Base-by-base conservation (phyloP, 1,284 basidiomycete species). In the Rhizoctonia solani region DNA sequence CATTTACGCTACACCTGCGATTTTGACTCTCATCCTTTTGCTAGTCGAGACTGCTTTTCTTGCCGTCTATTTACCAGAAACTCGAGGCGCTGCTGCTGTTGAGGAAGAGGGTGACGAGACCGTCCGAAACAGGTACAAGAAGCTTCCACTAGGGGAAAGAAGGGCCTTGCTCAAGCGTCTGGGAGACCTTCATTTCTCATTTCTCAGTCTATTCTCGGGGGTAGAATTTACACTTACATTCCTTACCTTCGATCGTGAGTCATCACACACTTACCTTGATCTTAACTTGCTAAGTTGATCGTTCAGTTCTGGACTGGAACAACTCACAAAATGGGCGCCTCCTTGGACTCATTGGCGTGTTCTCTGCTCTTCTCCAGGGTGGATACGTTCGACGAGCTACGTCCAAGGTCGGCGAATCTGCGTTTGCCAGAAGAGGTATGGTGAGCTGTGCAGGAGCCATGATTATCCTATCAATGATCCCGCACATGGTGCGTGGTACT, bases 171-270 rank as follows among this genome's bases (percentile, higher is more conserved):
- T 83, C 54, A 71, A 63, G 16, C 66, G 69, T 29, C 80, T 95
- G 55, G 85, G 87, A 29, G 77, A 78, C 56, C 76, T 90, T 8
- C 94, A 96, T 75, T 89, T 93, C 75, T 76, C 87, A 37, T 97
- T 96, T 80, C 79, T 96, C 66, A 84, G 87, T 46, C 77, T 95
- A 63, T 97, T 97, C 77, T 94, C 93, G 71, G 72, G 93, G 54
- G 87, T 94, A 55, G 93, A 96, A 74, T 95, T 95, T 77, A 95
- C 93, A 0, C 80, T 96, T 29, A 94, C 92, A 0, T 96, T 96
- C 81, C 79, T 95, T 54, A 95, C 91, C 1, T 93, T 91, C 72
- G 90, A 92, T 75, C 77, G 90, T 92, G 75, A 76, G 89, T 82
- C 19, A 39, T n/a, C 30, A 47, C 37, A 23, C 27, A 29, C 37